These are phyloP conservation scores for Diversispora eburnea DNA, from an alignment of 192 early-diverging fungal species.

Conservation along the genomic window DNA sequence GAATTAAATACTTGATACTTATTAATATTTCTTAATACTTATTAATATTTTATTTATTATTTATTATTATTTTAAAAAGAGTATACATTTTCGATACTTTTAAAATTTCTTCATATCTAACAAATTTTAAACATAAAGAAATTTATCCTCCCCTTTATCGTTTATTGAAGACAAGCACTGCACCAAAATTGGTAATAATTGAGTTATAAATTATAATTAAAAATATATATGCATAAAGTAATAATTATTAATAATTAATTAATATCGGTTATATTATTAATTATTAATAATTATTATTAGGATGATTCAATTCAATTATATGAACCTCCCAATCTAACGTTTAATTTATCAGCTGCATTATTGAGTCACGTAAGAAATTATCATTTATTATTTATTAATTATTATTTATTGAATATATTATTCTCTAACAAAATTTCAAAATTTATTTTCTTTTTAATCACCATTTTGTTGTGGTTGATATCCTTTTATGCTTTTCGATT, in stretches of 20 bases:
- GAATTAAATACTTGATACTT: not conserved
- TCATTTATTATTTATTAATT: not conserved
- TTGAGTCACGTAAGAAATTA: constrained; percentile 7
- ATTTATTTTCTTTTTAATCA: too few species aligned
- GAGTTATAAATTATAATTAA: not conserved
- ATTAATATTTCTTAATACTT: not conserved
- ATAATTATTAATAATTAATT: too few species aligned
- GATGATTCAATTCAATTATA: not conserved
- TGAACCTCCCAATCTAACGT: not conserved
- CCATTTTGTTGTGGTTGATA: too few species aligned
- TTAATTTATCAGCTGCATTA: constrained; percentile 8
- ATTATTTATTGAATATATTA: not conserved
- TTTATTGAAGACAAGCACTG: not conserved
- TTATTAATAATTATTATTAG: not conserved
- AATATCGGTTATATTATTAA: not conserved
- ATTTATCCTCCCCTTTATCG: not conserved
- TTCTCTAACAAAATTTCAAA: not conserved
- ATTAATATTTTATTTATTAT: not conserved
- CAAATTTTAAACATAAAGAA: not conserved
- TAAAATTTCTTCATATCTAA: not conserved
- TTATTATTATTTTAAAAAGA: not conserved
- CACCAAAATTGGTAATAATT: not conserved
- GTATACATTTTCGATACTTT: not conserved
- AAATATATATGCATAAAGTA: not conserved
- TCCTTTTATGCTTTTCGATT: too few species aligned